Percentiles rank a stretch among this genome's conserved stretches.
phyloP scores from a whole-genome alignment of 768 basidiomycete genomes.

The Mycena venus region DNA sequence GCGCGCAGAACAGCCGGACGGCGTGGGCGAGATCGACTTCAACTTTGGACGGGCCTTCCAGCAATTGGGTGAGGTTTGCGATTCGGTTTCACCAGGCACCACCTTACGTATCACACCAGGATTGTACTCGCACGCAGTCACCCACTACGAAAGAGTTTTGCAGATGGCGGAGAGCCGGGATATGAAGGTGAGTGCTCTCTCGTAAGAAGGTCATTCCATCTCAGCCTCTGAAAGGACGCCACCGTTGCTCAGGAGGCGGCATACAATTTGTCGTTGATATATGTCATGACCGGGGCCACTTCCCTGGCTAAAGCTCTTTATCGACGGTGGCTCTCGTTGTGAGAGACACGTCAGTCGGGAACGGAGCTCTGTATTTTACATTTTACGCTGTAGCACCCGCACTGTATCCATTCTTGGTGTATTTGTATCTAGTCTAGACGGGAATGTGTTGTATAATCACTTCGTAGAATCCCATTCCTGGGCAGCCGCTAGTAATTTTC shows the following conservation, averaged over 20 bases:
- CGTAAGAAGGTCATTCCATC: conserved; percentile 53
- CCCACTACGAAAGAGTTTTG: conserved; percentile 74
- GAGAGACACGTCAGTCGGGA: conserved; percentile 71
- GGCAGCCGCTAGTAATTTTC: conserved; percentile 47
- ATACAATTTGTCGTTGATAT: conserved; percentile 77
- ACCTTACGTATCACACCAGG: conserved; percentile 55
- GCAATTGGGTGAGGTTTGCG: neutral
- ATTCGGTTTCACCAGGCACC: neutral
- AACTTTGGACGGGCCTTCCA: conserved; percentile 24
- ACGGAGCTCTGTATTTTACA: conserved; percentile 41
- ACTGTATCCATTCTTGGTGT: conserved; percentile 20
- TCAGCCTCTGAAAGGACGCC: conserved; percentile 64
- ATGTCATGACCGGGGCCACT: conserved; percentile 68
- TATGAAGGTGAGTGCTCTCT: conserved; percentile 34
- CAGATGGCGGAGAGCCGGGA: conserved; percentile 52
- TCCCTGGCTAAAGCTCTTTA: conserved; percentile 67
- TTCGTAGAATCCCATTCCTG: conserved; percentile 35
- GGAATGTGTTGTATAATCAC: conserved; percentile 40
- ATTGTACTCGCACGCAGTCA: conserved; percentile 70
- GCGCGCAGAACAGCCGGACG: conserved; percentile 5
- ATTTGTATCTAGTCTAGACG: conserved; percentile 53
- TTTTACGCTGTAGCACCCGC: conserved; percentile 40
- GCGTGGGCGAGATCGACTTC: conserved; percentile 17
- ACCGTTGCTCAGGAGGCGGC: conserved; percentile 73
- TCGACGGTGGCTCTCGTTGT: conserved; percentile 73